Evolutionary conservation across 768 basidiomycete genomes (phyloP).

Genomic region (Russula brevipes): DNA sequence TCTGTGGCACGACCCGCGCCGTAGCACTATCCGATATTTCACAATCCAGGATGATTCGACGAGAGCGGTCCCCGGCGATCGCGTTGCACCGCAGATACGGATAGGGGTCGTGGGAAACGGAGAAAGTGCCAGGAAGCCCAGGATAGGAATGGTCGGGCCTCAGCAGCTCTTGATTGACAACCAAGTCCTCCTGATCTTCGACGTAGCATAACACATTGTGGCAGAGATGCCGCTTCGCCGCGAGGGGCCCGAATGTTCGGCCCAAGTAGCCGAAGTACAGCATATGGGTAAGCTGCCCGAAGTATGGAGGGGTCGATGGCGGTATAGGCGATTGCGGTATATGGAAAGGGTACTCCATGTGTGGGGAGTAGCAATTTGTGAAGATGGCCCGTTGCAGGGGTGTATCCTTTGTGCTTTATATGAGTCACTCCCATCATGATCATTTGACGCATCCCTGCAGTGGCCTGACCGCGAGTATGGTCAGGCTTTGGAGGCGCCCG

Average conservation of each 20-base stretch:
- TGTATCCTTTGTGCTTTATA: background rate
- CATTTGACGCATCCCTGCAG: no score
- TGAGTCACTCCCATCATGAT: background rate
- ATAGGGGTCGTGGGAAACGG: conserved; percentile 12
- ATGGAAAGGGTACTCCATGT: background rate
- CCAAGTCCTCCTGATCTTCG: conserved; percentile 15
- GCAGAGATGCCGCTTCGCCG: conserved; percentile 11
- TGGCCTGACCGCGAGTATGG: no score
- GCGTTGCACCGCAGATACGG: conserved; percentile 16
- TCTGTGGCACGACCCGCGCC: conserved; percentile 7
- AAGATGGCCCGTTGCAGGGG: no score
- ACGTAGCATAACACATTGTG: conserved; percentile 8
- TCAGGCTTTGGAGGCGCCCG: no score
- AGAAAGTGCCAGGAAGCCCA: conserved; percentile 16
- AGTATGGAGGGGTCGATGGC: background rate
- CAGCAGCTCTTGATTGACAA: conserved; percentile 9
- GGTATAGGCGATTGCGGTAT: background rate
- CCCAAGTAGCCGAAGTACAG: conserved; percentile 11
- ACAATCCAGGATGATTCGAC: conserved; percentile 12
- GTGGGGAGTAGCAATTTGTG: background rate
- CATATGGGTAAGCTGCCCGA: conserved; percentile 8
- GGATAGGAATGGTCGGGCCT: conserved; percentile 14
- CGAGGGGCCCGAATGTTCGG: conserved; percentile 11
- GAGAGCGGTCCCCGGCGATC: conserved; percentile 5
- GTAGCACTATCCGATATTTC: background rate